Conservation (phyloP, 2,329 filamentous ascomycete genomes). For the Alternaria metachromatica region DNA sequence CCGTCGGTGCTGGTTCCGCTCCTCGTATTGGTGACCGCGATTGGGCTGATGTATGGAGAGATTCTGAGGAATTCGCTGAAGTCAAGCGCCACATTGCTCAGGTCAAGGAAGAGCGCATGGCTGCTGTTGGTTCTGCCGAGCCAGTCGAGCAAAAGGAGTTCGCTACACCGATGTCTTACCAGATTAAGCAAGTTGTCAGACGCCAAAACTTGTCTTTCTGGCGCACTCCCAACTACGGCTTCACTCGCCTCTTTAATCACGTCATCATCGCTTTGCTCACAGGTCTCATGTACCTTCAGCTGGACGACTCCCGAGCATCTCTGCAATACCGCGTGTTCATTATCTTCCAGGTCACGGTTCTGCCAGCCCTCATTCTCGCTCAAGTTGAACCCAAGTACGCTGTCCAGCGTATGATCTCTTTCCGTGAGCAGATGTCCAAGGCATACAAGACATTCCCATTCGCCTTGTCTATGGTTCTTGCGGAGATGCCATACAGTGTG, state of each 20-base stretch:
- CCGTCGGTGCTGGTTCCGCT: conserved; percentile 76
- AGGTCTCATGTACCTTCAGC: conserved; percentile 78
- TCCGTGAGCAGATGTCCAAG: conserved; percentile 84
- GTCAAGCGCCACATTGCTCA: conserved; percentile 70
- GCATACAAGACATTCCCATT: conserved; percentile 86
- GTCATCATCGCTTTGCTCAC: conserved; percentile 78
- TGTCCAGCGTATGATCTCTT: conserved; percentile 79
- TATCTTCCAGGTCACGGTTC: conserved; percentile 86
- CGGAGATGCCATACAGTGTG: conserved; percentile 83
- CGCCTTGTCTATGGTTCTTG: conserved; percentile 76
- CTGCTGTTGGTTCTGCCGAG: conserved; percentile 53
- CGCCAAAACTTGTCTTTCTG: conserved; percentile 82
- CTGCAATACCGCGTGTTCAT: conserved; percentile 88
- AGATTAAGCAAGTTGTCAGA: conserved; percentile 75
- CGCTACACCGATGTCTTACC: conserved; percentile 79
- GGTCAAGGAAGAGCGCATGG: conserved; percentile 68
- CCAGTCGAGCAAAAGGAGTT: conserved; percentile 72
- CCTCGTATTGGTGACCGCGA: conserved; percentile 76
- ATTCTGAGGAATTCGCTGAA: conserved; percentile 72
- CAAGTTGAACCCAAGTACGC: conserved; percentile 88
- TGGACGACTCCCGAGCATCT: conserved; percentile 76
- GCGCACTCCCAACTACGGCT: conserved; percentile 87
- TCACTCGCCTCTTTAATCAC: conserved; percentile 86
- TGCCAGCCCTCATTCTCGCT: conserved; percentile 81
- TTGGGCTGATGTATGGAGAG: conserved; percentile 81